Evolutionary conservation across 1,284 basidiomycete genomes (phyloP).

Genomic region (Crepidotus sp.): DNA sequence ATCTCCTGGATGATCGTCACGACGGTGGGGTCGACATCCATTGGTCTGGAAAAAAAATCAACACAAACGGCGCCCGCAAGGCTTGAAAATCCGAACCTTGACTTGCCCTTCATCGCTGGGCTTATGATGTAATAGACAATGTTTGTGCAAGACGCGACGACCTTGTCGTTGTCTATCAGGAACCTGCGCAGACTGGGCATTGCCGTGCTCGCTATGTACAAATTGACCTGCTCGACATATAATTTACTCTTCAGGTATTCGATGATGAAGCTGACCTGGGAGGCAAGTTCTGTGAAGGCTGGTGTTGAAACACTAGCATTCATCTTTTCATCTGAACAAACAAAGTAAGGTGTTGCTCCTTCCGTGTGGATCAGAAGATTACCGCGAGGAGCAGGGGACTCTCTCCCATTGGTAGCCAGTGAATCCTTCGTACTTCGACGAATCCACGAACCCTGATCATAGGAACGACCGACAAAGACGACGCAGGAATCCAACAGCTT

Average conservation of each 20-base stretch:
- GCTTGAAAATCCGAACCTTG: slow-evolving; percentile 34
- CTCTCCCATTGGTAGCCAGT: slow-evolving; percentile 50
- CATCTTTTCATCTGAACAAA: slow-evolving; percentile 44
- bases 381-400: slow-evolving; percentile 46
- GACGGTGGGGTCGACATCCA: slow-evolving; percentile 62
- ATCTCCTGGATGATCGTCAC: slow-evolving; percentile 72
- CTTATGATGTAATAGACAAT: slow-evolving; percentile 82
- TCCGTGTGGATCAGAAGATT: background rate
- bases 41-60: slow-evolving; percentile 35
- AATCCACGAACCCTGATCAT: slow-evolving; percentile 76
- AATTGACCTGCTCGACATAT: slow-evolving; percentile 48
- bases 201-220: slow-evolving; percentile 63
- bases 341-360: background rate
- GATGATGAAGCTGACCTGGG: slow-evolving; percentile 36
- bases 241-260: background rate
- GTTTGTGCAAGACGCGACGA: slow-evolving; percentile 69
- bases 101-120: slow-evolving; percentile 69
- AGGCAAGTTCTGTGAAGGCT: slow-evolving; percentile 39
- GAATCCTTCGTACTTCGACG: slow-evolving; percentile 57
- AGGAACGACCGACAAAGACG: slow-evolving; percentile 61
- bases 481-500: slow-evolving; percentile 82
- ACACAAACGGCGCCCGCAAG: background rate
- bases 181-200: slow-evolving; percentile 77
- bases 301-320: slow-evolving; percentile 35
- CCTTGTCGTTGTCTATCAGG: slow-evolving; percentile 79